Conservation (phyloP, 257 asterid genomes). For the Voacanga thouarsii region DNA sequence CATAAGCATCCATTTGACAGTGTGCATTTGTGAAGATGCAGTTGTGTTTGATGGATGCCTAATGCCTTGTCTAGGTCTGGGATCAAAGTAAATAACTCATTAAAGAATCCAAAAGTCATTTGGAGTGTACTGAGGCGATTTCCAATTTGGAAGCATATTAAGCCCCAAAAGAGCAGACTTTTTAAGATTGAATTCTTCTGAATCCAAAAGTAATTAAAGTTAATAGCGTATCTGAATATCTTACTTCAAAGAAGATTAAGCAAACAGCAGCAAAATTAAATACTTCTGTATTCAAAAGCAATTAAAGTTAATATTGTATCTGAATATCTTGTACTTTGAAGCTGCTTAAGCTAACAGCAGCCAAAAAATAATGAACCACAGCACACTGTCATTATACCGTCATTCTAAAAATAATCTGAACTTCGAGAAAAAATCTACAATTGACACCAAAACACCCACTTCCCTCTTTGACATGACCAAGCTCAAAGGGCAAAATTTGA, state of each 20-base stretch:
- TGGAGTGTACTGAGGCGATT: neutral
- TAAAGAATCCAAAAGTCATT: neutral
- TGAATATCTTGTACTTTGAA: too few species aligned
- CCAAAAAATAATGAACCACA: too few species aligned
- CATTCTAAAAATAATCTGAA: neutral
- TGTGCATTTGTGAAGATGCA: neutral
- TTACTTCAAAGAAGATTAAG: neutral
- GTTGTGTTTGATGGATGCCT: neutral
- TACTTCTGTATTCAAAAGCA: too few species aligned
- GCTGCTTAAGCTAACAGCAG: neutral
- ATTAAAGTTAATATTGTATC: too few species aligned
- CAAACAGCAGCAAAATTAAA: too few species aligned
- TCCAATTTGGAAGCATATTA: neutral
- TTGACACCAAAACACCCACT: neutral
- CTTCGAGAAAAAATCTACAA: neutral
- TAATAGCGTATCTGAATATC: neutral
- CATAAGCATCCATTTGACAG: neutral
- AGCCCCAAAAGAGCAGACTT: neutral
- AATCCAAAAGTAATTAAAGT: neutral
- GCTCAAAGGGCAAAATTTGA: neutral
- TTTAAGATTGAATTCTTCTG: neutral
- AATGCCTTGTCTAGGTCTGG: neutral
- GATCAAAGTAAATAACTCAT: neutral
- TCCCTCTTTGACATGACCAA: neutral
- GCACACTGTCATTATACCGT: neutral